Conservation (phyloP, 2,329 filamentous ascomycete species). For the Venturia nashicola region DNA sequence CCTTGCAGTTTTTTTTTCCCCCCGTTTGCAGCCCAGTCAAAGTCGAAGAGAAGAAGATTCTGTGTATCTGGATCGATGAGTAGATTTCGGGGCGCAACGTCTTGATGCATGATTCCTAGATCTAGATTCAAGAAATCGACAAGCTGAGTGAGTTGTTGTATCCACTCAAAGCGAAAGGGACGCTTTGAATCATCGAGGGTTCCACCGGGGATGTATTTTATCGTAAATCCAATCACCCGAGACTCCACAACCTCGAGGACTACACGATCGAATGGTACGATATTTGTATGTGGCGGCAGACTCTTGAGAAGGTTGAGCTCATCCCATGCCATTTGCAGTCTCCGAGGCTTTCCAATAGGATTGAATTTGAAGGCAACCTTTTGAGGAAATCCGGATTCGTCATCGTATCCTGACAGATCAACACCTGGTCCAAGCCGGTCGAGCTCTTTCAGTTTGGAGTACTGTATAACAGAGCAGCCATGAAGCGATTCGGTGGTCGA, state of each 20-base stretch:
- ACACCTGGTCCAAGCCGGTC: slow-evolving; percentile 12
- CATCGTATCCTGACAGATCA: slow-evolving; percentile 11
- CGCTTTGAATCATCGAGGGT: slow-evolving; percentile 14
- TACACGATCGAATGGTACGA: slow-evolving; percentile 18
- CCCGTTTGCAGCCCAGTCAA: slow-evolving; percentile 15
- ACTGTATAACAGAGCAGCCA: slow-evolving; percentile 11
- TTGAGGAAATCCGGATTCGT: slow-evolving; percentile 9
- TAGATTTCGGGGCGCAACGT: slow-evolving; percentile 21
- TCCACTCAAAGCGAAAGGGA: slow-evolving; percentile 16
- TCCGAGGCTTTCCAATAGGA: slow-evolving; percentile 8
- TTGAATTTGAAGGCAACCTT: slow-evolving; percentile 12
- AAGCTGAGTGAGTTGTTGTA: slow-evolving; percentile 15
- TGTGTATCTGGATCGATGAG: slow-evolving; percentile 15
- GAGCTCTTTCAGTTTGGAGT: slow-evolving; percentile 12
- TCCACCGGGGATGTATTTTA: slow-evolving; percentile 16
- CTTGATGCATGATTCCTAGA: slow-evolving; percentile 22
- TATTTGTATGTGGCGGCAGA: slow-evolving; percentile 19
- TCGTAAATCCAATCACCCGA: slow-evolving; percentile 19
- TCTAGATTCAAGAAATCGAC: slow-evolving; percentile 16
- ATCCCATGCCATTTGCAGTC: slow-evolving; percentile 14
- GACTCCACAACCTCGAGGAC: slow-evolving; percentile 17
- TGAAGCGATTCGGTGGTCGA: slow-evolving; percentile 10
- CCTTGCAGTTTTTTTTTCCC: slow-evolving; percentile 12
- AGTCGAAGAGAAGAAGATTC: slow-evolving; percentile 17
- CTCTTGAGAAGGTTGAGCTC: slow-evolving; percentile 18